These are phyloP conservation scores for Leishmania amazonensis DNA, from an alignment of 208 protist genomes.

Conservation along the genomic window DNA sequence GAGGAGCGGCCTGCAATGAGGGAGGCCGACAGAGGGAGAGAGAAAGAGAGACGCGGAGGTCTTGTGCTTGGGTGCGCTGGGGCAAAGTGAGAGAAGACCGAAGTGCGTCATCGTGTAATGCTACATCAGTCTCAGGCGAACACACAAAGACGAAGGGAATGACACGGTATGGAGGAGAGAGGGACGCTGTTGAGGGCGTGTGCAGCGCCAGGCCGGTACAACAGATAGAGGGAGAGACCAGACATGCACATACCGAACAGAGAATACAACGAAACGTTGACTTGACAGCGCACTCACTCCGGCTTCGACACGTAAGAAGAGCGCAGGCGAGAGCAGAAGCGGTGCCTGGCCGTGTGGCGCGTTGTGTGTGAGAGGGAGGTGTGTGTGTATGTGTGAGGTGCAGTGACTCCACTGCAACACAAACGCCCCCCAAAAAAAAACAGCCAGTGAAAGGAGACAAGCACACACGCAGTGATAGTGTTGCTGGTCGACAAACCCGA, in stretches of 20 bases:
- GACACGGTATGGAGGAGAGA: background rate
- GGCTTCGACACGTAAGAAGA: background rate
- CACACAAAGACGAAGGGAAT: background rate
- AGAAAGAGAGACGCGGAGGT: conserved; percentile 8
- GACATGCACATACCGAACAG: background rate
- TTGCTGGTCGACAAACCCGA: background rate
- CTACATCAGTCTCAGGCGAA: background rate
- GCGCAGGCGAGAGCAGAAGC: background rate
- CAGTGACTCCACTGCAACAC: background rate
- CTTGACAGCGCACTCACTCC: background rate
- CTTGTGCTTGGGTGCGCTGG: background rate
- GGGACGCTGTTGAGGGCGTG: background rate
- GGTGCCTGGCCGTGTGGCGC: background rate
- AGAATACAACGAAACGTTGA: background rate
- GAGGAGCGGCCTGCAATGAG: conserved; percentile 2
- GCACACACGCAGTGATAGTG: background rate
- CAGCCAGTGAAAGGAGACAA: conserved; percentile 6
- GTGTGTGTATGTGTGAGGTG: background rate
- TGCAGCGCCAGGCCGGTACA: background rate
- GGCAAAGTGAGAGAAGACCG: background rate
- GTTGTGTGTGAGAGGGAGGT: background rate
- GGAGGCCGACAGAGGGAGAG: background rate
- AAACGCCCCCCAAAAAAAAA: background rate
- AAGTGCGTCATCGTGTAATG: background rate
- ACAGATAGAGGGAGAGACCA: background rate